phyloP scores from a whole-genome alignment of 148 eudicot species.

The Oxyria digyna region DNA sequence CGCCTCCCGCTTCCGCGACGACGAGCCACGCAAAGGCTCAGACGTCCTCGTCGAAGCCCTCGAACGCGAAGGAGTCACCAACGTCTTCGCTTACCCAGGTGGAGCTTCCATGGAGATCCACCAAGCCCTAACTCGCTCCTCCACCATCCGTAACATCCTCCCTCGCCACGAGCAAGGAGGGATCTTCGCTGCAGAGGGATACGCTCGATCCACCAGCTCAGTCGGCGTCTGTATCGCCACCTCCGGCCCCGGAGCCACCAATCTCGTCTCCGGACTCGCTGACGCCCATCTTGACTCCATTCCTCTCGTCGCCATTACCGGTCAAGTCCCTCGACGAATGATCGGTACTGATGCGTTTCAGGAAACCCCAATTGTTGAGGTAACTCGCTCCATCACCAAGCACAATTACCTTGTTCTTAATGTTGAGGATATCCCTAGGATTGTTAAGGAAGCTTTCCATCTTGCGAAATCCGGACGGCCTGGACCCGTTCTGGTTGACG shows the following conservation, averaged over 20 bases:
- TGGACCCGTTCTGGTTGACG: conserved; percentile 75
- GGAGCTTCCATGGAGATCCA: conserved; percentile 93
- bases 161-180: conserved; percentile 97
- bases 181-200: conserved; percentile 81
- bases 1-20: conserved; percentile 41
- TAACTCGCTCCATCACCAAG: conserved; percentile 72
- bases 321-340: conserved; percentile 82
- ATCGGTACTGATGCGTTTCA: conserved; percentile 90
- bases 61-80: conserved; percentile 64
- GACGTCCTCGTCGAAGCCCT: conserved; percentile 88
- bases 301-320: conserved; percentile 78
- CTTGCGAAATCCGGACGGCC: conserved; percentile 67
- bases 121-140: conserved; percentile 74
- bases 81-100: conserved; percentile 88
- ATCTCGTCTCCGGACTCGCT: conserved; percentile 72
- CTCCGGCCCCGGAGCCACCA: conserved; percentile 93
- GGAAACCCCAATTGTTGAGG: conserved; percentile 95
- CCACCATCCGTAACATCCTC: conserved; percentile 45
- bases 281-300: conserved; percentile 73
- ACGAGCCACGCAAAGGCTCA: conserved; percentile 67
- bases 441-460: conserved; percentile 74
- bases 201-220: conserved; percentile 72
- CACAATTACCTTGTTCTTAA: conserved; percentile 74
- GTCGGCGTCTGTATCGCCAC: conserved; percentile 94
- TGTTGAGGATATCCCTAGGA: conserved; percentile 73